phyloP scores from a whole-genome alignment of 2,329 filamentous ascomycete species.

The Pseudocercospora fijiensis region DNA sequence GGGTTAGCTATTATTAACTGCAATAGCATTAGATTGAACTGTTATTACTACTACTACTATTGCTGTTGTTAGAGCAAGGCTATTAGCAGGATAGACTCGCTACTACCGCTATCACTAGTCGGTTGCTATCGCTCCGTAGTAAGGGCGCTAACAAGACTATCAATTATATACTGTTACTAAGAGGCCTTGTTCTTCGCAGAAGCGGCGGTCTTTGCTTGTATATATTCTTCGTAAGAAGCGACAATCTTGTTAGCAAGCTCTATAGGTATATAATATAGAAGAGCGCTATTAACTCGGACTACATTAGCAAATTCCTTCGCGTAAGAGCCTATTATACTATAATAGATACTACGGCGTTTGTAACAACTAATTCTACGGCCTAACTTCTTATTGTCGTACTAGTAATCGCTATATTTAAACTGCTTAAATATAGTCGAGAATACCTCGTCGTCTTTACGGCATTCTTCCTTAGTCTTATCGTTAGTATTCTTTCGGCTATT shows the following conservation, averaged over 20 bases:
- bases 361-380: not conserved
- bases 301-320: not conserved
- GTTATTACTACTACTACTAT: too few species aligned
- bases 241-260: not conserved
- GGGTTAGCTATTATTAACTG: too few species aligned
- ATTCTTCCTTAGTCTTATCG: not conserved
- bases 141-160: too few species aligned
- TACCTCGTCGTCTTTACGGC: not conserved
- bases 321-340: not conserved
- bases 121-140: too few species aligned
- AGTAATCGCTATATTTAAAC: not conserved
- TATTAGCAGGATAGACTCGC: too few species aligned
- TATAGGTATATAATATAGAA: not conserved
- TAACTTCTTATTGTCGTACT: not conserved
- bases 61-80: too few species aligned
- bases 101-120: too few species aligned
- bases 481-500: not conserved
- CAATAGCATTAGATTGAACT: too few species aligned
- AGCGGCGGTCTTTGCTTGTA: not conserved
- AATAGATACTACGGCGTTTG: not conserved
- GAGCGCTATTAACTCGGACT: not conserved
- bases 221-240: not conserved
- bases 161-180: too few species aligned
- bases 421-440: not conserved
- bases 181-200: not conserved